Percentiles rank a stretch among this genome's conserved stretches.
phyloP scores from a whole-genome alignment of 78 protist species.

The Dictyostelium purpureum region DNA sequence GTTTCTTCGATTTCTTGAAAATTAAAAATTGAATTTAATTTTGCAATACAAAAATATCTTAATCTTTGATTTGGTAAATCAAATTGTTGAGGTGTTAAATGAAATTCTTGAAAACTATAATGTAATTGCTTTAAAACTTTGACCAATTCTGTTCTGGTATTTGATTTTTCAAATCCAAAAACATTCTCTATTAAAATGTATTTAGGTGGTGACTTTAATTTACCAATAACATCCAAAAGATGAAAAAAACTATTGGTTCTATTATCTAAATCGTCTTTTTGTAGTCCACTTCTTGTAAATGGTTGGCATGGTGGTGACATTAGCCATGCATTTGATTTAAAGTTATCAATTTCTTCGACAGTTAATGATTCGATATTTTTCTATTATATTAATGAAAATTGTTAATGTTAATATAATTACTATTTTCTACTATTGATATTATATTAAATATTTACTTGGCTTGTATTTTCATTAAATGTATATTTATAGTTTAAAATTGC shows the following conservation, averaged over 20 bases:
- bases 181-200: constrained; percentile 88
- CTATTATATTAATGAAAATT: neutral
- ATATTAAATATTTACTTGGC: constrained; percentile 6
- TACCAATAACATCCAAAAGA: constrained; percentile 28
- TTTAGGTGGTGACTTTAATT: constrained; percentile 55
- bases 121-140: constrained; percentile 41
- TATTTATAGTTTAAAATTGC: constrained; percentile 39
- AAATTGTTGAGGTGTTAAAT: constrained; percentile 75
- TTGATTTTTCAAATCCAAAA: constrained; percentile 81
- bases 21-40: neutral
- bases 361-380: constrained; percentile 57
- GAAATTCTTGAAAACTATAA: constrained; percentile 75
- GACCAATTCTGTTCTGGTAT: constrained; percentile 38
- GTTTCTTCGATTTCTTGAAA: neutral
- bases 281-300: constrained; percentile 85
- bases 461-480: constrained; percentile 4
- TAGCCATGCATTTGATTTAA: constrained; percentile 44
- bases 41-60: constrained; percentile 87
- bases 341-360: constrained; percentile 19
- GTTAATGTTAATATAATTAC: neutral
- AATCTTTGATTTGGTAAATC: constrained; percentile 86
- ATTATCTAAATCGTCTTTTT: constrained; percentile 69
- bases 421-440: neutral
- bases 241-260: constrained; percentile 75
- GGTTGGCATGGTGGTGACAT: constrained; percentile 93